Conservation (phyloP, 1,139 yeast genomes). For the Suhomyces wounanorum region DNA sequence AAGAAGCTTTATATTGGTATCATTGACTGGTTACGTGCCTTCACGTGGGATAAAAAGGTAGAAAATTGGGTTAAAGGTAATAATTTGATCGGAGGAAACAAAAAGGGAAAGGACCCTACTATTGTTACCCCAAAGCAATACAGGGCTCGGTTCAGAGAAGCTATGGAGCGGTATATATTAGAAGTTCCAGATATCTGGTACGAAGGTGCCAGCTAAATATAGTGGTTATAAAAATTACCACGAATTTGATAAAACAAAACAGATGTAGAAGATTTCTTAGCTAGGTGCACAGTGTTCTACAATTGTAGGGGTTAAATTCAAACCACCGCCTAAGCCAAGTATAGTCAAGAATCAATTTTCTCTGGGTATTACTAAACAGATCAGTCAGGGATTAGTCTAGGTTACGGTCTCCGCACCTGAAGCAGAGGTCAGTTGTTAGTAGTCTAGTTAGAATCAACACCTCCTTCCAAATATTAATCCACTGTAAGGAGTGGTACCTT, state of each 20-base stretch:
- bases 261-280: too few species aligned
- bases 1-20: conserved; percentile 84
- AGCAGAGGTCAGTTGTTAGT: too few species aligned
- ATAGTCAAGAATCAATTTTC: too few species aligned
- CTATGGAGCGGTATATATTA: conserved; percentile 92
- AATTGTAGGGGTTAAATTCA: too few species aligned
- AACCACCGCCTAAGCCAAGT: too few species aligned
- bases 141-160: conserved; percentile 90
- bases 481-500: too few species aligned
- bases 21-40: conserved; percentile 92
- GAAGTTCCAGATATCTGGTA: conserved; percentile 94
- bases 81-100: conserved; percentile 75
- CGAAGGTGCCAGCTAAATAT: conserved; percentile 30
- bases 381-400: too few species aligned
- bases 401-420: too few species aligned
- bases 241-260: neutral
- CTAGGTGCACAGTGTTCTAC: too few species aligned
- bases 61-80: conserved; percentile 98
- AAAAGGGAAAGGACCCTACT: conserved; percentile 92
- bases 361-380: too few species aligned
- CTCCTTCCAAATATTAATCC: too few species aligned
- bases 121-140: conserved; percentile 96
- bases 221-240: neutral
- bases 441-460: too few species aligned
- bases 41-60: conserved; percentile 97